phyloP scores from a whole-genome alignment of 192 early-diverging fungal species.

The Pilaira anomala region DNA sequence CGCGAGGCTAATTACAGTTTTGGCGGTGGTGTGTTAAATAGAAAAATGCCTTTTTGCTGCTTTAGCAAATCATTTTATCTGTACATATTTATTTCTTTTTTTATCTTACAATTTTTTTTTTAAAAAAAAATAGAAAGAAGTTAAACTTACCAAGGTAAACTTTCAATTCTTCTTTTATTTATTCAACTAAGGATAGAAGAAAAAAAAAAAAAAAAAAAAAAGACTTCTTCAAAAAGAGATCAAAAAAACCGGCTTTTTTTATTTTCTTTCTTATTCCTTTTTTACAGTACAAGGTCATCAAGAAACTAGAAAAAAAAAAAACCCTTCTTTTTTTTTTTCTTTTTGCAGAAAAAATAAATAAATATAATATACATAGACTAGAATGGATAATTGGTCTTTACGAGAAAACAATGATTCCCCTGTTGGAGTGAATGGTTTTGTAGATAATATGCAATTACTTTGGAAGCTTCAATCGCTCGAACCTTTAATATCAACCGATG shows the following conservation, averaged over 20 bases:
- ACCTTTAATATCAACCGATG: constrained; percentile 8
- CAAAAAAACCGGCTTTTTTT: not conserved
- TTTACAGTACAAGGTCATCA: not conserved
- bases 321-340: not conserved
- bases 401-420: constrained; percentile 14
- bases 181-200: too few species aligned
- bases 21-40: too few species aligned
- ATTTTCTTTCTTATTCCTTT: not conserved
- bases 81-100: too few species aligned
- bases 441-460: constrained; percentile 14
- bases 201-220: too few species aligned
- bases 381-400: constrained; percentile 33
- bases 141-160: too few species aligned
- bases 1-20: too few species aligned
- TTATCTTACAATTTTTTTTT: not conserved
- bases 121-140: too few species aligned
- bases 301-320: not conserved
- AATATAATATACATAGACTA: not conserved
- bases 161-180: too few species aligned
- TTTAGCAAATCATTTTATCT: not conserved
- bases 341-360: not conserved
- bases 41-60: too few species aligned
- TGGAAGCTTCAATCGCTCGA: constrained; percentile 29
- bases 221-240: too few species aligned
- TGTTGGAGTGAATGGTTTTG: constrained; percentile 15